Evolutionary conservation across 768 basidiomycete genomes (phyloP), one percentile per base, ranked within the genome.

Genomic region (Naganishia kalamii): DNA sequence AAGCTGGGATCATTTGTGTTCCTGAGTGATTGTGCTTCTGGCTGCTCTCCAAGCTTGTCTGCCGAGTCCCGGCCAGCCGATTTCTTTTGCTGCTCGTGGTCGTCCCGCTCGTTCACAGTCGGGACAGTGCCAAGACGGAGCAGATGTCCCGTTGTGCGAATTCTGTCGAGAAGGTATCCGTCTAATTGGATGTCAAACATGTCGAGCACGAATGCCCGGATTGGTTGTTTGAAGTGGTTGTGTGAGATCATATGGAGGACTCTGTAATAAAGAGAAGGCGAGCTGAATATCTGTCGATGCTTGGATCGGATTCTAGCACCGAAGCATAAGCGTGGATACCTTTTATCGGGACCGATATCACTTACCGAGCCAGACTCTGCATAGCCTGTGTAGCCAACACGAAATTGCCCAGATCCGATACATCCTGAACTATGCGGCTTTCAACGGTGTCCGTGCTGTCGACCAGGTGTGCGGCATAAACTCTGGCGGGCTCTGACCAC

Each of bases 301-400:
- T 71, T 68, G 60, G 61, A 69, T 4, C 76, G 74, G 7, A 74
- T 65, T n/a, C 75, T 77, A 49, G 2, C 6, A 12, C 12, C 5
- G 15, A 17, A 19, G 3, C 3, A 25, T 17, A 30, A 13, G 30
- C 30, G 13, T 32, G 30, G 17, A 47, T 21, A 29, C 32, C 15
- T 1, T 27, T 17, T 15, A n/a, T 11, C 50, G 23, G 27, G 1
- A 19, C 27, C 41, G 4, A 7, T 29, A 35, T 2, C 21, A 77
- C 83, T 68, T 72, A 92, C 92, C 85, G 85, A 30, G 90, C 87
- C 41, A 99, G 81, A 19, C 90, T 87, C 49, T 91, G 85, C 25
- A 96, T 98, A 0, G 96, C 92, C 25, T 90, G 85, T 72, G 93
- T 93, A 0, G 93, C 92, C 65, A 98, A 89, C 57, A 98, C 92